Conservation (phyloP, 2,329 filamentous ascomycete genomes). For the Pleochaeta shiraiana region DNA sequence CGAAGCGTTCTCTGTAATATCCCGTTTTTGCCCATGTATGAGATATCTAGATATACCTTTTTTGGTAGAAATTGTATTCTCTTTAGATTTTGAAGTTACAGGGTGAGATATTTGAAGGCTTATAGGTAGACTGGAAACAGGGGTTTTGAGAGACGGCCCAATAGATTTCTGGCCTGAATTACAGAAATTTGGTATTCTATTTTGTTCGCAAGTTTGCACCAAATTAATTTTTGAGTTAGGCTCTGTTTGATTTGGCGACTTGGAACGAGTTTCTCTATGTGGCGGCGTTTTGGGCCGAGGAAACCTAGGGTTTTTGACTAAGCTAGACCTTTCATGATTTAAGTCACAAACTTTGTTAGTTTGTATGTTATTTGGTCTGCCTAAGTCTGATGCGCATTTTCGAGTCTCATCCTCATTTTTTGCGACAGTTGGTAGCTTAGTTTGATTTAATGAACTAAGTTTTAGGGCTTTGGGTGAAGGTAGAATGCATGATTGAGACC, state of each 20-base stretch:
- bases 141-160: neutral
- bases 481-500: neutral
- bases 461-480: neutral
- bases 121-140: neutral
- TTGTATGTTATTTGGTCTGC: neutral
- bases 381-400: neutral
- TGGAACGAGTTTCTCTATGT: neutral
- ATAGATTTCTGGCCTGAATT: neutral
- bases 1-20: neutral
- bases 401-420: neutral
- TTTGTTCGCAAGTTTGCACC: neutral
- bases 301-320: neutral
- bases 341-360: neutral
- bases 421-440: neutral
- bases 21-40: neutral
- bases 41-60: neutral
- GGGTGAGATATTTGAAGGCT: neutral
- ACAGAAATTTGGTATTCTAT: neutral
- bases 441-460: neutral
- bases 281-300: neutral
- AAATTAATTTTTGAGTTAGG: neutral
- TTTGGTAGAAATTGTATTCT: neutral
- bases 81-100: neutral
- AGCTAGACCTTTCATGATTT: neutral
- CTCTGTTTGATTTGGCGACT: neutral